phyloP scores from a whole-genome alignment of 148 eudicot genomes.

The Polygonum maritimum region DNA sequence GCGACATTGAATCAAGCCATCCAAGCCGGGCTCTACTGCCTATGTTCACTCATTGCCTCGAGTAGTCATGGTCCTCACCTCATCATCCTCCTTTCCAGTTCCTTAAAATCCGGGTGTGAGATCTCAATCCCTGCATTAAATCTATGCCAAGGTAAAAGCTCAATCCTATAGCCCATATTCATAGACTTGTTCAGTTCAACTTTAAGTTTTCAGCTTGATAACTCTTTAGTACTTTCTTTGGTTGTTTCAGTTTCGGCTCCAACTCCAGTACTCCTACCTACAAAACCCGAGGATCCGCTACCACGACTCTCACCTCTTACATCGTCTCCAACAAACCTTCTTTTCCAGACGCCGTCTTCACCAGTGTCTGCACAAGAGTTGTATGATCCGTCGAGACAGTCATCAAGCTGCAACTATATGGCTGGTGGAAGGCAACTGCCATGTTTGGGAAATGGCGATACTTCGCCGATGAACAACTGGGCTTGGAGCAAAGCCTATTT shows the following conservation, averaged over 20 bases:
- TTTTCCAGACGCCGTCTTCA: not conserved
- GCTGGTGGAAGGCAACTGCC: not conserved
- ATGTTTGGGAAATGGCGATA: not conserved
- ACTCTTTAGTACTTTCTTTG: not conserved
- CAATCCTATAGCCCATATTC: not conserved
- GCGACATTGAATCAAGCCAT: not conserved
- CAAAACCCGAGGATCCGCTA: not conserved
- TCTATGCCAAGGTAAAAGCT: not conserved
- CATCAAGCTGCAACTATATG: slow-evolving; percentile 1
- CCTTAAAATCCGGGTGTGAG: not conserved
- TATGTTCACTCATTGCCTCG: not conserved
- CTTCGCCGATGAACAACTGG: not conserved
- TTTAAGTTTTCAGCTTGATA: too few species aligned
- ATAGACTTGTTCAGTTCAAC: too few species aligned
- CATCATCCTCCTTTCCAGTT: not conserved
- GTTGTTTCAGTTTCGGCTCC: not conserved
- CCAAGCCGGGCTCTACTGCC: not conserved
- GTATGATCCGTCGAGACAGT: not conserved
- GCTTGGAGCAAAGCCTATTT: not conserved
- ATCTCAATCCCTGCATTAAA: not conserved
- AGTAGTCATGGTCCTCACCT: not conserved
- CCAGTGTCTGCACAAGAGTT: not conserved
- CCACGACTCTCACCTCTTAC: not conserved
- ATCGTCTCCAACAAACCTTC: not conserved
- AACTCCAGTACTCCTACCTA: not conserved